A percentile compares a stretch with the other conserved stretches of the same genome.
phyloP scores from a whole-genome alignment of 441 rosid genomes.

The Gossypium lobatum region DNA sequence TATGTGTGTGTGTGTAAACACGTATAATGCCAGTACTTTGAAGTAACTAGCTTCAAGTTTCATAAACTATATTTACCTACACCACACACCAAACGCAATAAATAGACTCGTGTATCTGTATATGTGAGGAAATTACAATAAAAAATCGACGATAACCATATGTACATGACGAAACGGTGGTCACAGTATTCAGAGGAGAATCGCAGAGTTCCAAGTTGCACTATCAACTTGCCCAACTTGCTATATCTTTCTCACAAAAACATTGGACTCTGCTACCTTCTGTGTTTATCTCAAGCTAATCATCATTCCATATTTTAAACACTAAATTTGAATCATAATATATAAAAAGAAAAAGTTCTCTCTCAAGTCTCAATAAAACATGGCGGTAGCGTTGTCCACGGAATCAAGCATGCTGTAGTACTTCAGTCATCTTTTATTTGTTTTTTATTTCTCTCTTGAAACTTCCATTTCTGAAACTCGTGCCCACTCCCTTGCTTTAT shows the following conservation, averaged over 20 bases:
- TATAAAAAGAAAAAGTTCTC: neutral
- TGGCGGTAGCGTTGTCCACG: neutral
- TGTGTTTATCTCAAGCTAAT: neutral
- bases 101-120: no score
- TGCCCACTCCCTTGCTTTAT: neutral
- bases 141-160: no score
- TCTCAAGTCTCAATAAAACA: neutral
- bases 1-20: no score
- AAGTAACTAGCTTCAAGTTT: neutral
- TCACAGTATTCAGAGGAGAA: neutral
- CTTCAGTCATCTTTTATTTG: neutral
- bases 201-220: conserved; percentile 4
- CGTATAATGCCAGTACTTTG: neutral
- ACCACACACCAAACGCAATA: neutral
- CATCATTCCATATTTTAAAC: neutral
- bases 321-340: neutral
- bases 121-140: neutral
- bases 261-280: neutral
- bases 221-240: no score
- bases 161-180: neutral
- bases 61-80: neutral
- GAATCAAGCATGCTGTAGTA: neutral
- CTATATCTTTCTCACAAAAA: neutral
- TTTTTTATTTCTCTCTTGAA: neutral
- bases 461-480: neutral